Base-by-base conservation (phyloP, 192 early-diverging fungal genomes). In the Mortierella antarctica region DNA sequence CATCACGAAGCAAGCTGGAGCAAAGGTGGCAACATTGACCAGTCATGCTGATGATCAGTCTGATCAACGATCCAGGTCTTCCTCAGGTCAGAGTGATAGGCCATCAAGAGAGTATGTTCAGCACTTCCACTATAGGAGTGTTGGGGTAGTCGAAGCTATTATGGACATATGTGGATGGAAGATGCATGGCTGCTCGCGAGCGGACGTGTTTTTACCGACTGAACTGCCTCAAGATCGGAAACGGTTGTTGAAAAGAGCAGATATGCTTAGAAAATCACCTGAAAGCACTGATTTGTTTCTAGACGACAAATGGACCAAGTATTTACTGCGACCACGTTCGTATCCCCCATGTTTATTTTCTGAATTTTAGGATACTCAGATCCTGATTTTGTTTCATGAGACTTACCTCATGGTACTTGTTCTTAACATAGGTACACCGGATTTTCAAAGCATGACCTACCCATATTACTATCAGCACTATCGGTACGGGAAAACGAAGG, bases 121-220 rank as follows among this genome's bases (percentile, higher is more conserved):
- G 18, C 68, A 70, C 62, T 70, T 62, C 57, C 68, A 70, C 46
- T 62, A 70, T 50, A 59, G 68, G 62, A 70, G 68, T 70, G 68
- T 70, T 41, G 68, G 68, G 21, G 41, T 70, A 57, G 68, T 70
- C 21, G 68, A 70, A 40, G 68, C 58, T 47, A 59, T 70, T 50
- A 70, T 70, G 68, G 68, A 70, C 59, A 70, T 62, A 41, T 70
- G 68, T 61, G 68, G 68, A 6, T 70, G 68, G 58, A 70, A 70
- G 58, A 60, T 70, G 40, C 60, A 62, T 62, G 42, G 20, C 55
- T n/a, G n/a, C n/a, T n/a, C n/a, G 4, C 46, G 48, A 8, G 15
- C 7, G 6, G 45, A 48, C n/a, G 21, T 64, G 10, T 64, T 40
- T 40, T 13, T 64, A 39, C 62, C 62, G 20, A 64, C 49, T 11